Base-by-base conservation (phyloP, 1,284 basidiomycete species). In the Puccinia horiana region DNA sequence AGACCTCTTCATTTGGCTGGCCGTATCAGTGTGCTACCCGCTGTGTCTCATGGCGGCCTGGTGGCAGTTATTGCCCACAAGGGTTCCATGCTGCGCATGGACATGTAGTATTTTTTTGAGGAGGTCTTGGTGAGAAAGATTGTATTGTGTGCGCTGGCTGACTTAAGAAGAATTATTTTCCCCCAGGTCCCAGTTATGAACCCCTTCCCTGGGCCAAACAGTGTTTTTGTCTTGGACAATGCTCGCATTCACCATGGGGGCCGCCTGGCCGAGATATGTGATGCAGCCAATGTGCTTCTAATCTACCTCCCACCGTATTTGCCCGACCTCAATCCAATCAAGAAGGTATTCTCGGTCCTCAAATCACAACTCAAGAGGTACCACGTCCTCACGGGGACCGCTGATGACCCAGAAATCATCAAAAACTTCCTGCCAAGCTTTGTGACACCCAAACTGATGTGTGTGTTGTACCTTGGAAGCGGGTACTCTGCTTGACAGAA, bases 301-400 rank as follows among this genome's bases (percentile, higher is more conserved):
- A 29, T 73, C 3, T 52, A 73, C 29, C 42, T 73, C 23, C 70
- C 47, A 23, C 26, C 70, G 4, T 73, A 73, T 35, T 73, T n/a
- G 1, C 70, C 70, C 11, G 70, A 73, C 12, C 20, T 73, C 26
- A 73, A 73, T 12, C 70, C 70, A 6, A 73, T 49, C 35, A n/a
- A n/a, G n/a, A n/a, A n/a, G n/a, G n/a, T n/a, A n/a, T n/a, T n/a
- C n/a, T n/a, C n/a, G n/a, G n/a, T 65, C 32, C 37, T 65, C 16
- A 61, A 58, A 8, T 58, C 40, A 20, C 52, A 58, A 18, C 2
- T 56, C 6, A 49, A 76, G 52, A 6, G 47, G 0, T 11, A 73
- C 5, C 32, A 65, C 23, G 37, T 65, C 37, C 32, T 65, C 29
- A 65, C 63, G 16, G 32, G 63, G 32, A 37, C 32, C n/a, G 5